These are phyloP conservation scores for Capronia coronata DNA, from an alignment of 2,329 filamentous ascomycete species.

Conservation along the genomic window DNA sequence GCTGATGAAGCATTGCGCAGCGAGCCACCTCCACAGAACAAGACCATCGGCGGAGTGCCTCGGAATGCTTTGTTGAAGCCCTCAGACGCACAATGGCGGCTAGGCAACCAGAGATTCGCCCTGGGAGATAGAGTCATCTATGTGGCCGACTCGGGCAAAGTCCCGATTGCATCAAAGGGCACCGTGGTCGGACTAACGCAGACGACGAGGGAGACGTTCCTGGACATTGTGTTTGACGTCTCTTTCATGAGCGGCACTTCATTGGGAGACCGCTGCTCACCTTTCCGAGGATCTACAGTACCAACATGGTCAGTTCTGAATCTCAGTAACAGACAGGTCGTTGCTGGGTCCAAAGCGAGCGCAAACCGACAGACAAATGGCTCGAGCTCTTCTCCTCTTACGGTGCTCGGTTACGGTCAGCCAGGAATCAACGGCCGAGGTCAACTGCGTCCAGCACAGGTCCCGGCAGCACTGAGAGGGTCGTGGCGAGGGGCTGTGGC, in stretches of 20 bases:
- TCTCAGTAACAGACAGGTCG: constrained; percentile 71
- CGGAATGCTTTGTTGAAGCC: constrained; percentile 84
- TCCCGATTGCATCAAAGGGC: constrained; percentile 83
- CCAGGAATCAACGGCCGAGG: constrained; percentile 53
- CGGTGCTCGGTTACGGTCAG: constrained; percentile 51
- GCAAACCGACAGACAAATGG: constrained; percentile 41
- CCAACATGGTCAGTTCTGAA: constrained; percentile 84
- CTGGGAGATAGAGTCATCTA: constrained; percentile 92
- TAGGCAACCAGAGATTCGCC: constrained; percentile 73
- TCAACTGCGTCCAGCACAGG: constrained; percentile 53
- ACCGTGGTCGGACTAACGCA: constrained; percentile 93
- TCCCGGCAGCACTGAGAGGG: constrained; percentile 53
- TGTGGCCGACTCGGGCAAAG: constrained; percentile 84
- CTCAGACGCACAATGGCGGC: constrained; percentile 87
- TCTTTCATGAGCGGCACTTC: constrained; percentile 97
- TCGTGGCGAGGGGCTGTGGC: constrained; percentile 54
- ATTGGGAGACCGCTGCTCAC: constrained; percentile 78
- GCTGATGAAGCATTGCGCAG: constrained; percentile 58
- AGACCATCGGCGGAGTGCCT: constrained; percentile 73
- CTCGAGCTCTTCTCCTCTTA: constrained; percentile 51
- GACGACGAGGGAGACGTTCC: constrained; percentile 70
- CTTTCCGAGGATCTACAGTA: constrained; percentile 91
- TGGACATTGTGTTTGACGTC: constrained; percentile 89
- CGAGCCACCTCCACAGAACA: constrained; percentile 52
- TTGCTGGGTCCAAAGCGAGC: constrained; percentile 49